Evolutionary conservation across 306 rosid genomes (phyloP).

Genomic region (Trifolium fragiferum): DNA sequence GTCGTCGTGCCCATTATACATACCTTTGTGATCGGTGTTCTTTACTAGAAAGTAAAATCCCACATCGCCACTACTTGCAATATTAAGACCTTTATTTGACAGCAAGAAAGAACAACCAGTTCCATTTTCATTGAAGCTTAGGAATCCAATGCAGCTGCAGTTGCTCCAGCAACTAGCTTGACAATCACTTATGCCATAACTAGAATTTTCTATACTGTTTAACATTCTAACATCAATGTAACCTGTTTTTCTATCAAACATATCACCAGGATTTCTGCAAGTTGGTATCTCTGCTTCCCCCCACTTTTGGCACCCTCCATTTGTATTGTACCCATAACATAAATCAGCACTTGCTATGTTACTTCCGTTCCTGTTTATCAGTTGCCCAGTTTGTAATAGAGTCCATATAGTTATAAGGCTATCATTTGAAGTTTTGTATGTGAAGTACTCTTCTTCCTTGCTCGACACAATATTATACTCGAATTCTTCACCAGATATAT

Average conservation of each 20-base stretch:
- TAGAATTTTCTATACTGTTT: background rate
- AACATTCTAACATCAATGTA: too few relatives aligned
- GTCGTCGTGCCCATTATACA: too few relatives aligned
- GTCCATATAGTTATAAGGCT: conserved; percentile 10
- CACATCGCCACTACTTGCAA: background rate
- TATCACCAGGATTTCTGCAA: background rate
- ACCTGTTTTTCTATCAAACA: background rate
- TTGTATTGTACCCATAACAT: background rate
- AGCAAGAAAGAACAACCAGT: conserved; percentile 25
- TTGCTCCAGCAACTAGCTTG: conserved; percentile 38
- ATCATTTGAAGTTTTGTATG: background rate
- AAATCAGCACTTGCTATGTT: background rate
- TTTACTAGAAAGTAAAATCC: background rate
- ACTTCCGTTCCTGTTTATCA: background rate
- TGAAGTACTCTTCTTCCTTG: conserved; percentile 19
- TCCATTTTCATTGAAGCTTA: background rate
- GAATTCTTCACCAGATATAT: background rate
- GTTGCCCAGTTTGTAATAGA: conserved; percentile 13
- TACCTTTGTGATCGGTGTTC: conserved; percentile 17
- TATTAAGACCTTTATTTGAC: background rate
- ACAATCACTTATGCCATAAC: conserved; percentile 36
- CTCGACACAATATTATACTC: background rate
- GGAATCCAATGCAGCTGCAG: conserved; percentile 41
- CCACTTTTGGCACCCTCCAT: background rate
- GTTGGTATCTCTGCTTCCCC: background rate